Evolutionary conservation across 140 eudicot species (phyloP).

Genomic region (Bidens hawaiensis): DNA sequence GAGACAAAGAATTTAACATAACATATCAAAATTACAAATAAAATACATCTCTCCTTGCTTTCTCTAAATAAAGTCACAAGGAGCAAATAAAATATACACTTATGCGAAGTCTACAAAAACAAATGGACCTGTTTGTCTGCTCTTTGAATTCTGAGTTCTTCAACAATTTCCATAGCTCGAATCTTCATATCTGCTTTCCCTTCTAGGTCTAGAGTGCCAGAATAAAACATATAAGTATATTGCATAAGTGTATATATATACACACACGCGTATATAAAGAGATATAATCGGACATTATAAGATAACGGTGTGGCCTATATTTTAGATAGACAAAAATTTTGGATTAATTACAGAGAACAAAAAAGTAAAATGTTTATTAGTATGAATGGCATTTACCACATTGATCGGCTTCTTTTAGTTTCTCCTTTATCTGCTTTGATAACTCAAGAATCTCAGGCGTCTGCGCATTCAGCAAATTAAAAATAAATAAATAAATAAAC

Average conservation of each 20-base stretch:
- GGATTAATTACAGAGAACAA: no score
- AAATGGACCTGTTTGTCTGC: slow-evolving; percentile 86
- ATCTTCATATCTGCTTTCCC: slow-evolving; percentile 92
- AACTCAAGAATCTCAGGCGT: slow-evolving; percentile 79
- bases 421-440: slow-evolving; percentile 88
- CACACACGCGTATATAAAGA: no score
- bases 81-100: not conserved
- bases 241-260: no score
- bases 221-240: not conserved
- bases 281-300: not conserved
- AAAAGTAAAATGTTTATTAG: not conserved
- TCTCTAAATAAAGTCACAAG: not conserved
- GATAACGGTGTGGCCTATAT: not conserved
- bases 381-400: slow-evolving; percentile 37
- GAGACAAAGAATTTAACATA: not conserved
- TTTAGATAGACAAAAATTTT: not conserved
- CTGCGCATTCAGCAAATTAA: slow-evolving; percentile 36
- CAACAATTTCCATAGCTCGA: slow-evolving; percentile 73
- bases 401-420: slow-evolving; percentile 84
- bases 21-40: not conserved
- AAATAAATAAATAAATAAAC: not conserved
- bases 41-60: not conserved
- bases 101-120: not conserved
- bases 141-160: slow-evolving; percentile 79
- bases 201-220: slow-evolving; percentile 58